These are phyloP conservation scores for Sarcocystis neurona DNA, from an alignment of 169 alveolate genomes.

Conservation along the genomic window DNA sequence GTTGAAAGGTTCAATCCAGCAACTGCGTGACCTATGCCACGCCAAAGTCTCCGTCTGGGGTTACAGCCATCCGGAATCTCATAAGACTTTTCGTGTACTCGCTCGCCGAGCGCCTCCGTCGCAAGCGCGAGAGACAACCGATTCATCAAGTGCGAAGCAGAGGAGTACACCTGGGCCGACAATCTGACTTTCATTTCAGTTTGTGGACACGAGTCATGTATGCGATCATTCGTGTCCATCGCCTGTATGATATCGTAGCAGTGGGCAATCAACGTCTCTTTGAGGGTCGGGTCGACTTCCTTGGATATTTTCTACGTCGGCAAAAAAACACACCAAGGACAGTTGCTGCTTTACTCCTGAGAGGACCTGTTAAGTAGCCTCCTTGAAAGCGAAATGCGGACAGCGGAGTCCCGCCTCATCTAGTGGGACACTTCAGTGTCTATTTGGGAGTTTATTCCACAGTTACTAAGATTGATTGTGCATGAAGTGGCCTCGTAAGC, in stretches of 20 bases:
- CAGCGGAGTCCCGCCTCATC: too few relatives aligned
- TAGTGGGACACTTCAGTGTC: too few relatives aligned
- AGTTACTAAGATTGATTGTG: too few relatives aligned
- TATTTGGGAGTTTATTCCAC: too few relatives aligned
- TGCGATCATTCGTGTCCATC: not conserved
- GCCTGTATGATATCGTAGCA: constrained; percentile 28
- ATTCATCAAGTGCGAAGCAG: not conserved
- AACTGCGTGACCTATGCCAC: constrained; percentile 20
- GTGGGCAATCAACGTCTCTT: not conserved
- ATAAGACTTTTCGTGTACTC: not conserved
- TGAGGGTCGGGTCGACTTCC: not conserved
- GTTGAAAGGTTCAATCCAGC: not conserved
- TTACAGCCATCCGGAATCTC: not conserved
- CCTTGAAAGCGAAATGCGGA: too few relatives aligned
- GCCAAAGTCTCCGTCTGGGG: constrained; percentile 11
- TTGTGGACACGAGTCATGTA: not conserved
- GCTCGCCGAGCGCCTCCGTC: constrained; percentile 18
- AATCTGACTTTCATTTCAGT: constrained; percentile 21
- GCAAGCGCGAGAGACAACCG: constrained; percentile 13
- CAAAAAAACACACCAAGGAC: not conserved
- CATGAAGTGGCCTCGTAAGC: not conserved
- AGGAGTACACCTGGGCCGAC: not conserved
- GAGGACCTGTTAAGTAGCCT: too few relatives aligned
- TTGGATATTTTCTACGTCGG: not conserved
- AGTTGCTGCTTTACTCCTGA: too few relatives aligned